Evolutionary conservation across 345 rosid species (phyloP).

Genomic region (Bruguiera parviflora): DNA sequence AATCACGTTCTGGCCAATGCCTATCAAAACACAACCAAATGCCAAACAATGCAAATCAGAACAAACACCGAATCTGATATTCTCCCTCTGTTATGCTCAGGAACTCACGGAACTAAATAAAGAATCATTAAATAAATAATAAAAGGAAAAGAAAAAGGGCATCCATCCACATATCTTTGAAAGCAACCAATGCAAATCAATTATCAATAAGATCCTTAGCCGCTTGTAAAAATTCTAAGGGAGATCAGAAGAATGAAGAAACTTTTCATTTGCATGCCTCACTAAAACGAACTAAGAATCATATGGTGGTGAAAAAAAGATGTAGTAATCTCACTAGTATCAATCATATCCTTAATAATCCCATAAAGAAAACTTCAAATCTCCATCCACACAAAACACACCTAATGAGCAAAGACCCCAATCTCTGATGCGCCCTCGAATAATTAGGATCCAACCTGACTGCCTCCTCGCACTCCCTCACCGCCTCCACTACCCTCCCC

Average conservation of each 20-base stretch:
- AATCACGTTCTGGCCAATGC: constrained; percentile 1
- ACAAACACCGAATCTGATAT: not conserved
- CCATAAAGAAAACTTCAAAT: not conserved
- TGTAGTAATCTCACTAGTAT: too few species aligned
- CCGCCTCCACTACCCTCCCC: constrained; percentile 69
- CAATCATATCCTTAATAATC: not conserved
- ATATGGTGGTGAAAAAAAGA: too few species aligned
- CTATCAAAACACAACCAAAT: constrained; percentile 1
- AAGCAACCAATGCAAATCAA: not conserved
- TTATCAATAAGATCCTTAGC: not conserved
- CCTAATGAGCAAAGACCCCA: constrained; percentile 79
- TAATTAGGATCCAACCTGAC: constrained; percentile 71
- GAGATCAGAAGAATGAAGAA: too few species aligned
- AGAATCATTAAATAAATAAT: not conserved
- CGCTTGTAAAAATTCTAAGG: too few species aligned
- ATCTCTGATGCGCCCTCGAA: constrained; percentile 82
- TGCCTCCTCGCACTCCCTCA: constrained; percentile 78
- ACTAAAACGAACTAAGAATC: too few species aligned
- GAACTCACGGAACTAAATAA: not conserved
- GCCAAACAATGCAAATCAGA: constrained; percentile 9
- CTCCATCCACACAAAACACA: constrained; percentile 24
- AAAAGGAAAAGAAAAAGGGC: not conserved
- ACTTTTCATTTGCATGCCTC: too few species aligned
- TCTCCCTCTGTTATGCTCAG: not conserved
- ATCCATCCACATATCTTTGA: not conserved